Evolutionary conservation across 2,329 filamentous ascomycete genomes (phyloP).

Genomic region (Penicillium sp.): DNA sequence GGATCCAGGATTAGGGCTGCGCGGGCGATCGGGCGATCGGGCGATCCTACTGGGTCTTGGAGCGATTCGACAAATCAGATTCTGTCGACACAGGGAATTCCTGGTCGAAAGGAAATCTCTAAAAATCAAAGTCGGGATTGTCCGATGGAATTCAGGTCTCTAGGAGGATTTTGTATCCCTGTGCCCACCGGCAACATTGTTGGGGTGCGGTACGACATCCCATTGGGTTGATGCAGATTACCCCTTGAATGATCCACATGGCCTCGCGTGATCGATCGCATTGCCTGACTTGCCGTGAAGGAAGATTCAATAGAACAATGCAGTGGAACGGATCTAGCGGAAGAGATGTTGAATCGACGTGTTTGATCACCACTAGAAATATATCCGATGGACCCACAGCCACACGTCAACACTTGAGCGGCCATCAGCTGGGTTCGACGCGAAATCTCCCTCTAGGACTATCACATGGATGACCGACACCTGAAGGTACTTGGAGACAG

Average conservation of each 20-base stretch:
- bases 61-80: background rate
- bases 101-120: background rate
- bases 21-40: slow-evolving; percentile 6
- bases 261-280: slow-evolving; percentile 5
- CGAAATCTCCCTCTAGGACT: no score
- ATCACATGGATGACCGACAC: no score
- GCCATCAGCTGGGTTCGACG: no score
- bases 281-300: background rate
- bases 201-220: slow-evolving; percentile 5
- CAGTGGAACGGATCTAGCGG: background rate
- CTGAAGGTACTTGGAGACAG: no score
- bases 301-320: background rate
- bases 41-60: background rate
- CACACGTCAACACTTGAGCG: background rate
- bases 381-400: background rate
- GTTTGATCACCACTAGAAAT: background rate
- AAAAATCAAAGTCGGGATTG: background rate
- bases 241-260: slow-evolving; percentile 8
- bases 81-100: background rate
- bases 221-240: slow-evolving; percentile 4
- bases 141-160: background rate
- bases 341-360: background rate
- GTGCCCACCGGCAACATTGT: slow-evolving; percentile 3
- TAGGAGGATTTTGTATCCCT: background rate
- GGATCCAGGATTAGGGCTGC: slow-evolving; percentile 2